phyloP scores from a whole-genome alignment of 2,329 filamentous ascomycete species.

The Microsporum canis region DNA sequence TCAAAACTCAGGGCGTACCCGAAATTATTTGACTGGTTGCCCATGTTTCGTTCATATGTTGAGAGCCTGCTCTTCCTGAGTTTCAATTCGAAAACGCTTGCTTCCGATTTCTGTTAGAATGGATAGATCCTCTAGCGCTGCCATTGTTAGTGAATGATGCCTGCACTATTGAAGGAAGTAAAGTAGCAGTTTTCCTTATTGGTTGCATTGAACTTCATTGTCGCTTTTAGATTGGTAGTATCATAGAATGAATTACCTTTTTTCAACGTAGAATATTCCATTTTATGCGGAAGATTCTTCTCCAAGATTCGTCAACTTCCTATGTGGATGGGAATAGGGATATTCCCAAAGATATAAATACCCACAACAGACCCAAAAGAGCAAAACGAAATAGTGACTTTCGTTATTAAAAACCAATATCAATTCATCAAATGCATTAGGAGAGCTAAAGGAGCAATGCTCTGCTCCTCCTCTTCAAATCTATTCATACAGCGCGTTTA shows the following conservation, averaged over 20 bases:
- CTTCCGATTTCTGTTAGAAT: not conserved
- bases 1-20: constrained; percentile 11
- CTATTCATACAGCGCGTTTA: not conserved
- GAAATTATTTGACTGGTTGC: constrained; percentile 10
- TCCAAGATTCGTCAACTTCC: not conserved
- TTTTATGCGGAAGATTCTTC: not conserved
- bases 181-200: not conserved
- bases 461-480: not conserved
- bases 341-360: not conserved
- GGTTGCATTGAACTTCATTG: not conserved
- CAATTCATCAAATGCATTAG: not conserved
- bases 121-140: not conserved
- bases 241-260: not conserved
- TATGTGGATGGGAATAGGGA: no score
- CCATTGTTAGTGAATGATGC: not conserved
- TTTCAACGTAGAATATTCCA: not conserved
- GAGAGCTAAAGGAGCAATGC: not conserved
- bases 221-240: not conserved
- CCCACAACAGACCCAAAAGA: not conserved
- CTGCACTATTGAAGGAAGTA: not conserved
- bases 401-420: not conserved
- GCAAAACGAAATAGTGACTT: not conserved
- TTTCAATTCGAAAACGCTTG: not conserved
- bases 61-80: not conserved
- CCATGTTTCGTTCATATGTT: not conserved